Percentiles rank a stretch among this genome's conserved stretches.
Conservation (phyloP, 2,329 filamentous ascomycete species). For the Chaetomium sp. region DNA sequence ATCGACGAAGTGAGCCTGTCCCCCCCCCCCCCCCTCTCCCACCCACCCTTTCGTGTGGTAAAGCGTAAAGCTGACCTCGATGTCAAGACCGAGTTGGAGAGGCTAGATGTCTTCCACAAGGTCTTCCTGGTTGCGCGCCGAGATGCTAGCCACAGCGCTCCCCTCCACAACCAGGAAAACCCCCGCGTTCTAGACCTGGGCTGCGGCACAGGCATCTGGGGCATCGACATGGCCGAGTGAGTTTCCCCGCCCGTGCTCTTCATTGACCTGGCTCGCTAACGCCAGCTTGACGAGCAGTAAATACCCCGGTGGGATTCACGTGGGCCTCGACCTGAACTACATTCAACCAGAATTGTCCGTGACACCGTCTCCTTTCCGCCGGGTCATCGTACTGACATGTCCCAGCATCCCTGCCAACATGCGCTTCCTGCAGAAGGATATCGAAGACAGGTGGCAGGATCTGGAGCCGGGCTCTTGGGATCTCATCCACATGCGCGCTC, state of each 20-base stretch:
- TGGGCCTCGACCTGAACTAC: constrained; percentile 62
- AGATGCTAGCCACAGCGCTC: constrained; percentile 41
- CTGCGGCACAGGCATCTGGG: constrained; percentile 90
- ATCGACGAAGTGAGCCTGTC: constrained; percentile 66
- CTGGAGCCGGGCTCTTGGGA: constrained; percentile 65
- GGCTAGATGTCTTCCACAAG: constrained; percentile 81
- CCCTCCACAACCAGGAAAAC: constrained; percentile 36
- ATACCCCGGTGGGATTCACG: constrained; percentile 57
- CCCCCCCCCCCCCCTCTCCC: not conserved
- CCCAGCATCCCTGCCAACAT: constrained; percentile 70
- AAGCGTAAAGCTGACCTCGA: constrained; percentile 28
- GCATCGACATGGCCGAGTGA: constrained; percentile 80
- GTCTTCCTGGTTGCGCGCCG: constrained; percentile 68
- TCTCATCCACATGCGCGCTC: constrained; percentile 79
- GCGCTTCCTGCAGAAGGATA: constrained; percentile 71
- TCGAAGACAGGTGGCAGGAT: constrained; percentile 71
- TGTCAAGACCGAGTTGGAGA: constrained; percentile 69
- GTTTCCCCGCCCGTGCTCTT: constrained; percentile 35
- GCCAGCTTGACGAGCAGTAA: constrained; percentile 18
- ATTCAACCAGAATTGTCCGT: constrained; percentile 61
- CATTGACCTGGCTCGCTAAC: not conserved
- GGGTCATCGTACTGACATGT: constrained; percentile 9
- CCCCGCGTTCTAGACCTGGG: constrained; percentile 65
- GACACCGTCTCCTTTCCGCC: not conserved
- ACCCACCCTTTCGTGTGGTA: not conserved